Conservation (phyloP, 2,329 filamentous ascomycete species). For the Ceratocystis cacaofunesta region DNA sequence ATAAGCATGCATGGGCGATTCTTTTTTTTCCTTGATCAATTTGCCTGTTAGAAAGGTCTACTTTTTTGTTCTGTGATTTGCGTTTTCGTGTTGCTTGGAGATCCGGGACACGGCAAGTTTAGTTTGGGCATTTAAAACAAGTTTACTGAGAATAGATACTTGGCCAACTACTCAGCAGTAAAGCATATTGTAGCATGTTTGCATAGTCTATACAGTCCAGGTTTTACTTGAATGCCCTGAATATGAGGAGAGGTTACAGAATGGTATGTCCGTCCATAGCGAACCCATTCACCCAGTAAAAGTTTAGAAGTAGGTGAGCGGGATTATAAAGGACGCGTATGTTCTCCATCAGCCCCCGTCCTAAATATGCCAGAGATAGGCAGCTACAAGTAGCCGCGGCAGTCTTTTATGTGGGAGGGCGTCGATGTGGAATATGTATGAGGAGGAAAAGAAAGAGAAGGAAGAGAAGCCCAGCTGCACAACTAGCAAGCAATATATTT, state of each 20-base stretch:
- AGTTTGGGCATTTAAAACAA: conserved; percentile 16
- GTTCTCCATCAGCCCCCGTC: conserved; percentile 37
- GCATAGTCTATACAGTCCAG: background rate
- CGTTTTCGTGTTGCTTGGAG: conserved; percentile 15
- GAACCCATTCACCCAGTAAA: conserved; percentile 39
- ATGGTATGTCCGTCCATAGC: conserved; percentile 43
- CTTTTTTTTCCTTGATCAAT: conserved; percentile 10
- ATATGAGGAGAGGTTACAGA: background rate
- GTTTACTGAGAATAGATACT: conserved; percentile 11
- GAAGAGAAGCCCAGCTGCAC: conserved; percentile 14
- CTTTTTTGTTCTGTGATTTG: conserved; percentile 16
- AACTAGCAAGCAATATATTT: conserved; percentile 8
- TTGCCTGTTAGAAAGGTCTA: conserved; percentile 11
- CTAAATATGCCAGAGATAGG: conserved; percentile 13
- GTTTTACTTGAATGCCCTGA: background rate
- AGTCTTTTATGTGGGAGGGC: conserved; percentile 13
- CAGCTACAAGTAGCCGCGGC: conserved; percentile 21
- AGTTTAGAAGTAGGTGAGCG: conserved; percentile 26
- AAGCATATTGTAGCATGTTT: background rate
- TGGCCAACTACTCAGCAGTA: background rate
- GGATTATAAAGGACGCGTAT: conserved; percentile 46
- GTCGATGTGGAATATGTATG: conserved; percentile 37
- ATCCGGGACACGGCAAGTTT: conserved; percentile 13
- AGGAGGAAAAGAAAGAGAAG: conserved; percentile 28
- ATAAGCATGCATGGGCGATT: conserved; percentile 14